A percentile compares a stretch with the other conserved stretches of the same genome.
Evolutionary conservation across 2,329 filamentous ascomycete species (phyloP).

Genomic region (Nigrospora osmanthi): DNA sequence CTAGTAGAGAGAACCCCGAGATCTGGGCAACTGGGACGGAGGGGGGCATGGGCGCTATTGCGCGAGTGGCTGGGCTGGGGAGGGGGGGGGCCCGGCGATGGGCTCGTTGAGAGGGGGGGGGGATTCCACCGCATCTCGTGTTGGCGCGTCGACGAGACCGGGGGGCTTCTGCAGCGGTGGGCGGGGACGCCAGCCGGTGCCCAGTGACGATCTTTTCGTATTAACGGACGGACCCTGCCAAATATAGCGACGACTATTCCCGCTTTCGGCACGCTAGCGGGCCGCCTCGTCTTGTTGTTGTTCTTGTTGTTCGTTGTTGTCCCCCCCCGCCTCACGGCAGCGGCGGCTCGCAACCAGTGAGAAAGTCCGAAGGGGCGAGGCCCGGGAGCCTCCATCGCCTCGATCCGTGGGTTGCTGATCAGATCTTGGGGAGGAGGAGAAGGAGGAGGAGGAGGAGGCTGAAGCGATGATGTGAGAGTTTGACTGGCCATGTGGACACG

Average conservation of each 20-base stretch:
- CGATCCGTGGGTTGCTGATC: too few species aligned
- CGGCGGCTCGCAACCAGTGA: too few species aligned
- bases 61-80: constrained; percentile 1
- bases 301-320: too few species aligned
- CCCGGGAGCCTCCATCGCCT: too few species aligned
- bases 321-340: too few species aligned
- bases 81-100: too few species aligned
- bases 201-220: constrained; percentile 6
- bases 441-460: too few species aligned
- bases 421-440: too few species aligned
- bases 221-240: constrained; percentile 2
- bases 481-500: too few species aligned
- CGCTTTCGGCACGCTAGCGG: constrained; percentile 1
- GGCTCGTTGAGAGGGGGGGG: not conserved
- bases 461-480: too few species aligned
- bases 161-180: not conserved
- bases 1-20: not conserved
- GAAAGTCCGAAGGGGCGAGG: too few species aligned
- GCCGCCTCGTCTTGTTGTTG: too few species aligned
- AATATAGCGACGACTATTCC: constrained; percentile 1
- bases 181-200: not conserved
- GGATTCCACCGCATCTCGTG: constrained; percentile 7
- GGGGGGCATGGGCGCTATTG: not conserved
- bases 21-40: not conserved
- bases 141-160: not conserved